These are phyloP conservation scores for Trametes pubescens DNA, from an alignment of 1,284 basidiomycete species.

Conservation along the genomic window DNA sequence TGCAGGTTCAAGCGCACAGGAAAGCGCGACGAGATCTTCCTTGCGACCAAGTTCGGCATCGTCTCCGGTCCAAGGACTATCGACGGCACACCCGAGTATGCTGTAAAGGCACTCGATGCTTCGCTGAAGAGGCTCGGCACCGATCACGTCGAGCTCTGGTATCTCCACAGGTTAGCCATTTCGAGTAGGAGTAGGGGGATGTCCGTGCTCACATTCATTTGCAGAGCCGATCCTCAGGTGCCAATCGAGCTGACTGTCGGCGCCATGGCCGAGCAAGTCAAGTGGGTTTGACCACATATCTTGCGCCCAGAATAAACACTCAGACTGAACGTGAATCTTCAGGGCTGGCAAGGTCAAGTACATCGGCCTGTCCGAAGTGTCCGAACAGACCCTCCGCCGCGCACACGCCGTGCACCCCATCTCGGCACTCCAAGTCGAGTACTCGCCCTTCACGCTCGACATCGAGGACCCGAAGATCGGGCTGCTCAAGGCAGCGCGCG, in stretches of 20 bases:
- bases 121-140: conserved; percentile 47
- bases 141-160: conserved; percentile 48
- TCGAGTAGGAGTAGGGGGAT: too few relatives aligned
- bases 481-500: conserved; percentile 42
- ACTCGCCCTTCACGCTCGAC: conserved; percentile 50
- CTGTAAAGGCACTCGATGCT: conserved; percentile 38
- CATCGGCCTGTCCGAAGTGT: conserved; percentile 54
- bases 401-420: conserved; percentile 51
- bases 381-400: conserved; percentile 51
- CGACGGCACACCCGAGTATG: conserved; percentile 39
- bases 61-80: conserved; percentile 18
- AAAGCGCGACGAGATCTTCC: conserved; percentile 51
- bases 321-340: neutral
- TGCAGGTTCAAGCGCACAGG: conserved; percentile 48
- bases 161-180: conserved; percentile 41
- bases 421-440: conserved; percentile 53
- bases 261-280: conserved; percentile 45
- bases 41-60: conserved; percentile 55
- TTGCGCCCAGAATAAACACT: too few relatives aligned
- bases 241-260: conserved; percentile 43
- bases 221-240: conserved; percentile 34
- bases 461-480: conserved; percentile 42
- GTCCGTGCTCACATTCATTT: neutral
- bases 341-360: conserved; percentile 50
- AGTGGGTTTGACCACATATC: conserved; percentile 24